phyloP scores from a whole-genome alignment of 768 basidiomycete species.

The Crucibulum laeve region DNA sequence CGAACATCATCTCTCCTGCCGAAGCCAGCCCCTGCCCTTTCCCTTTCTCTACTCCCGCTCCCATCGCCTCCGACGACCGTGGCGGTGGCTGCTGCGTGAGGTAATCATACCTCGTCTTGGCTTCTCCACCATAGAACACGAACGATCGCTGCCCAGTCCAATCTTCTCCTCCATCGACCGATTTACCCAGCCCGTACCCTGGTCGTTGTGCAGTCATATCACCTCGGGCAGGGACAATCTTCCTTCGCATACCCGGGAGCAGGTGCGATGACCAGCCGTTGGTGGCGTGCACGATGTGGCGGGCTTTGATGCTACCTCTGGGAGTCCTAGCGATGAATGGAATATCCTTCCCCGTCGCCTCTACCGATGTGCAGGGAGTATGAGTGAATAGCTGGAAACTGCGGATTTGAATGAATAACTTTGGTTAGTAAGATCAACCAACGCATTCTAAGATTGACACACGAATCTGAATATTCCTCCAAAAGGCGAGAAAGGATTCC shows the following conservation, averaged over 20 bases:
- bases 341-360: constrained; percentile 13
- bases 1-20: constrained; percentile 57
- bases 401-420: not conserved
- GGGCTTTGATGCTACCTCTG: constrained; percentile 49
- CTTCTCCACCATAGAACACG: constrained; percentile 46
- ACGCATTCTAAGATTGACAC: constrained; percentile 16
- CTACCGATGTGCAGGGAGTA: constrained; percentile 53
- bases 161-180: constrained; percentile 1
- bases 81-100: constrained; percentile 51
- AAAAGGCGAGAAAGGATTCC: constrained; percentile 52
- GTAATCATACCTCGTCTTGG: constrained; percentile 48
- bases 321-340: constrained; percentile 58
- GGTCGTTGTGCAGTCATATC: constrained; percentile 65
- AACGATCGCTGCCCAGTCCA: constrained; percentile 51
- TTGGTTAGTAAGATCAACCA: too few species aligned
- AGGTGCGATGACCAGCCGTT: constrained; percentile 81
- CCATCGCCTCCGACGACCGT: not conserved
- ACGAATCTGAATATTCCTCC: constrained; percentile 42
- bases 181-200: constrained; percentile 26
- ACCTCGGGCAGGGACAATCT: constrained; percentile 57
- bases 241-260: constrained; percentile 54
- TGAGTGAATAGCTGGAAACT: constrained; percentile 59
- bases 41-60: constrained; percentile 1
- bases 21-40: constrained; percentile 16
- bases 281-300: constrained; percentile 77